A percentile compares a stretch with the other conserved stretches of the same genome.
Conservation (phyloP, 1,284 basidiomycete genomes). For the Bondarzewia mesenterica region DNA sequence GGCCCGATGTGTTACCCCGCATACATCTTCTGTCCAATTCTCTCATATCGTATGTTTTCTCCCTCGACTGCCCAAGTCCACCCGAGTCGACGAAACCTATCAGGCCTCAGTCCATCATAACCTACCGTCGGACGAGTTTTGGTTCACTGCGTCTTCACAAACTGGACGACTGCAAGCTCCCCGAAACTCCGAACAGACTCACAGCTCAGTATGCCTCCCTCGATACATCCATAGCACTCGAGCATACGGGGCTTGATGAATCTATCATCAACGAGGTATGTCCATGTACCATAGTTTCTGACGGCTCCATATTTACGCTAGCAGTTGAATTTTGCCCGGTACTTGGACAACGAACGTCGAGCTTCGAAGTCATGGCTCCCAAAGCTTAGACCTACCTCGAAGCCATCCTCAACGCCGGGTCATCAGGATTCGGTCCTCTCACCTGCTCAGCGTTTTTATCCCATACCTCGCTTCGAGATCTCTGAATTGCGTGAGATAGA, state of each 20-base stretch:
- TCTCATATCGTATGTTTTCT: not conserved
- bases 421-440: not conserved
- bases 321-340: constrained; percentile 12
- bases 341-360: constrained; percentile 8
- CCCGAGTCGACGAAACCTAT: too few relatives aligned
- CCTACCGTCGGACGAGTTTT: not conserved
- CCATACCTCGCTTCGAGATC: not conserved
- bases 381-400: constrained; percentile 4
- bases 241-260: not conserved
- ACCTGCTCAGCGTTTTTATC: not conserved
- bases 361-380: constrained; percentile 10
- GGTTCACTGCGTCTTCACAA: not conserved
- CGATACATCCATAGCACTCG: not conserved
- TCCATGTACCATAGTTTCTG: not conserved
- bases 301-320: not conserved
- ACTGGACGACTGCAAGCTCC: not conserved
- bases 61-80: too few relatives aligned
- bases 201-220: not conserved
- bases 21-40: not conserved
- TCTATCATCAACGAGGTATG: not conserved
- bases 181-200: not conserved
- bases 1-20: not conserved
- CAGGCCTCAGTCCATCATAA: not conserved
- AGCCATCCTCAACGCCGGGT: not conserved
- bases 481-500: too few relatives aligned